These are phyloP conservation scores for Suillus placidus DNA, from an alignment of 768 basidiomycete species.

Conservation along the genomic window DNA sequence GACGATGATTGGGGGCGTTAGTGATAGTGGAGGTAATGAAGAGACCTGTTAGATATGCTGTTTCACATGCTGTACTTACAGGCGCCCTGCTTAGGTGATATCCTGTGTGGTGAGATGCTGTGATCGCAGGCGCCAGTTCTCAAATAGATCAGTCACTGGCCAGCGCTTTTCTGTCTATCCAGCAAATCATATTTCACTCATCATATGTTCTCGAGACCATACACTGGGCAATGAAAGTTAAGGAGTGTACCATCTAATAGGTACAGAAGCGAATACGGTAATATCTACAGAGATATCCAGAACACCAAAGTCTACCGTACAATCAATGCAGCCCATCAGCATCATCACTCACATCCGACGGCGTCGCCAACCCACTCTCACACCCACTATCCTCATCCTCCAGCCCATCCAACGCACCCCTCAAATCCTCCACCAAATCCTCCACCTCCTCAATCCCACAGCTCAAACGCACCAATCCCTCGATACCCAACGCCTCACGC, in stretches of 20 bases:
- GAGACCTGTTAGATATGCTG: neutral
- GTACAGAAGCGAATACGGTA: neutral
- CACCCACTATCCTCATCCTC: conserved; percentile 37
- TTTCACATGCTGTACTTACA: neutral
- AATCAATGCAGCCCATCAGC: neutral
- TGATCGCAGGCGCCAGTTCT: neutral
- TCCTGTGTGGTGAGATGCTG: neutral
- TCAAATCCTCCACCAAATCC: conserved; percentile 58
- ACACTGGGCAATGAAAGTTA: neutral
- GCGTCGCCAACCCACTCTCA: neutral
- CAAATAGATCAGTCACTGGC: too few relatives aligned
- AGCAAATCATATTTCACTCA: too few relatives aligned
- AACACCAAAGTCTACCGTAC: too few relatives aligned
- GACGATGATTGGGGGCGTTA: neutral
- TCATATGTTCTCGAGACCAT: neutral
- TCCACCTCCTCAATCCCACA: conserved; percentile 89
- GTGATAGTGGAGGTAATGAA: neutral
- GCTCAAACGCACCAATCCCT: conserved; percentile 74
- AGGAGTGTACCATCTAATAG: neutral
- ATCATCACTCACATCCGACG: neutral
- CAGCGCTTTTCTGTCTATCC: too few relatives aligned
- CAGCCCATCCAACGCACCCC: conserved; percentile 61
- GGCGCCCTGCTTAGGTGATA: neutral
- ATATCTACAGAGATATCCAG: neutral
- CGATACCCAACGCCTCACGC: conserved; percentile 73